A percentile compares a stretch with the other conserved stretches of the same genome.
phyloP scores from a whole-genome alignment of 1,284 basidiomycete species.

The Agaricales sp. region DNA sequence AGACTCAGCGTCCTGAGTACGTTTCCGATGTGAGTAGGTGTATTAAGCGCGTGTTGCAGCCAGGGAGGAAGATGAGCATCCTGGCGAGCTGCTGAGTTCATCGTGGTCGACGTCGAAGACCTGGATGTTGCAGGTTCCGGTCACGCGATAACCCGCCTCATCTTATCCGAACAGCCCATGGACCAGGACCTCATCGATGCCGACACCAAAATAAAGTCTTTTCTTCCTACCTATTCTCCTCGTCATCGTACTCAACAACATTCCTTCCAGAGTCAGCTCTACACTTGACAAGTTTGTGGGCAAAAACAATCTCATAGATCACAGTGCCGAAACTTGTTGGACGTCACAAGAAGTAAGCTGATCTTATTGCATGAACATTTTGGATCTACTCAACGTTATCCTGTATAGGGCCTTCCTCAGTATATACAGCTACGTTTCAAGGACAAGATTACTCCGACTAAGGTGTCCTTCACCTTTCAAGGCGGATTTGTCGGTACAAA shows the following conservation, averaged over 20 bases:
- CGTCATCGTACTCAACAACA: constrained; percentile 7
- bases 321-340: constrained; percentile 74
- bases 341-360: constrained; percentile 61
- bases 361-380: constrained; percentile 3
- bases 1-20: not conserved
- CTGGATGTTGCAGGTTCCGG: too few species aligned
- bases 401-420: constrained; percentile 62
- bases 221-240: constrained; percentile 7
- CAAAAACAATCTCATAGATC: constrained; percentile 63
- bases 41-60: not conserved
- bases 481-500: constrained; percentile 71
- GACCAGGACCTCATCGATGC: constrained; percentile 20
- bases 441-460: constrained; percentile 38
- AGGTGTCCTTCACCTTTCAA: constrained; percentile 63
- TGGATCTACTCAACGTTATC: constrained; percentile 6
- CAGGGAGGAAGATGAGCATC: not conserved
- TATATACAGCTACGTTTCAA: constrained; percentile 56
- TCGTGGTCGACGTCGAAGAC: not conserved
- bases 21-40: not conserved
- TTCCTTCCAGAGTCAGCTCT: constrained; percentile 60
- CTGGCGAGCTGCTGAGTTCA: not conserved
- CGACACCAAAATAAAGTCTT: constrained; percentile 45
- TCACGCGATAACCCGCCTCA: too few species aligned
- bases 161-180: too few species aligned
- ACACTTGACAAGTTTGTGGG: constrained; percentile 68